Evolutionary conservation across 306 rosid genomes (phyloP).

Genomic region (Castanospermum australe): DNA sequence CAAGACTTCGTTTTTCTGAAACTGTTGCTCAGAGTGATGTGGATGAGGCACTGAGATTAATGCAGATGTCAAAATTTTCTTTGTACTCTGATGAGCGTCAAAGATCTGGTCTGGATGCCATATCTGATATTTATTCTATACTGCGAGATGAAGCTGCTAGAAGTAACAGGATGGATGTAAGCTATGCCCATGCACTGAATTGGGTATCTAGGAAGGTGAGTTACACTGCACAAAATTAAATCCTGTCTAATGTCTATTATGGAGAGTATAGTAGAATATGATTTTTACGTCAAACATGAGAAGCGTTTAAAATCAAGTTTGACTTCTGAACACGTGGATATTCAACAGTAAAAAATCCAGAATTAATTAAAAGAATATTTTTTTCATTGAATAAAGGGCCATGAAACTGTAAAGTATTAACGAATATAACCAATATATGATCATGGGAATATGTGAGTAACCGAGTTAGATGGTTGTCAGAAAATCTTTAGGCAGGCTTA

Average conservation of each 20-base stretch:
- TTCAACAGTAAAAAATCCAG: not conserved
- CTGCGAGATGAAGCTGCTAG: conserved; percentile 93
- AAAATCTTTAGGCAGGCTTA: not conserved
- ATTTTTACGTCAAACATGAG: not conserved
- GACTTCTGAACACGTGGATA: not conserved
- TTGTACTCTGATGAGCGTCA: conserved; percentile 94
- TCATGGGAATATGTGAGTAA: not conserved
- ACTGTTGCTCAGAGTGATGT: conserved; percentile 96
- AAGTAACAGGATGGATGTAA: conserved; percentile 66
- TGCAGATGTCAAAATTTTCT: conserved; percentile 99
- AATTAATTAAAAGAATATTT: not conserved
- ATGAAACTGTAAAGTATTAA: not conserved
- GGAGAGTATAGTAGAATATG: not conserved
- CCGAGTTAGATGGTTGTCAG: not conserved
- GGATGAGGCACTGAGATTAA: conserved; percentile 91
- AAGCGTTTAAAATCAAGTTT: not conserved
- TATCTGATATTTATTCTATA: conserved; percentile 93
- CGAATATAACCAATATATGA: not conserved
- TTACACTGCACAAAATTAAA: conserved; percentile 5
- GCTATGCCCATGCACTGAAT: conserved; percentile 88
- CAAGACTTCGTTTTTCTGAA: conserved; percentile 88
- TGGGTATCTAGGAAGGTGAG: conserved; percentile 97
- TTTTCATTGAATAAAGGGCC: not conserved
- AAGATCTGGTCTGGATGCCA: conserved; percentile 90
- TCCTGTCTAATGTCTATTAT: conserved; percentile 10